phyloP scores from a whole-genome alignment of 2,329 filamentous ascomycete genomes.

The Colletotrichum chlorophyti region DNA sequence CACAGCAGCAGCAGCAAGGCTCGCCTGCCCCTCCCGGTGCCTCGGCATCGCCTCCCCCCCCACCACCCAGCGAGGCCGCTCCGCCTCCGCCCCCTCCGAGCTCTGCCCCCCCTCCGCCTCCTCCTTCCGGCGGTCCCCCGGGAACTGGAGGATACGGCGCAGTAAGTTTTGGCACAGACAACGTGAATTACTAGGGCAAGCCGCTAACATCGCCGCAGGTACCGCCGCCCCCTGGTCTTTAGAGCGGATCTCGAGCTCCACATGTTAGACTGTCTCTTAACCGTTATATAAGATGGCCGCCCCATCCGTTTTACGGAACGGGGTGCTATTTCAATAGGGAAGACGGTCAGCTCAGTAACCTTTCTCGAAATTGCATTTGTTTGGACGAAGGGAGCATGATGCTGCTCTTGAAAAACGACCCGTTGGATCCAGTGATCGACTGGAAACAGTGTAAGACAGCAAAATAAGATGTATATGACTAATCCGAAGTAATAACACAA shows the following conservation, averaged over 20 bases:
- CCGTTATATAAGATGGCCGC: too few species aligned
- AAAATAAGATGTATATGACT: too few species aligned
- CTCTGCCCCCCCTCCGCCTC: constrained; percentile 60
- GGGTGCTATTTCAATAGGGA: too few species aligned
- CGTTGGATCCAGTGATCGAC: too few species aligned
- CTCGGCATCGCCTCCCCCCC: constrained; percentile 61
- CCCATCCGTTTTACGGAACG: too few species aligned
- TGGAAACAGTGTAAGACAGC: too few species aligned
- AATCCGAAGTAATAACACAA: too few species aligned
- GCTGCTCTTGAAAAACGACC: too few species aligned
- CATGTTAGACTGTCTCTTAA: too few species aligned
- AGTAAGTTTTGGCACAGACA: constrained; percentile 53
- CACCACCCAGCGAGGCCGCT: constrained; percentile 64
- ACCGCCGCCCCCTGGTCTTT: constrained; percentile 64
- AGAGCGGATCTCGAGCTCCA: constrained; percentile 18
- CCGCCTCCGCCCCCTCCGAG: constrained; percentile 69
- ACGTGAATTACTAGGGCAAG: background rate
- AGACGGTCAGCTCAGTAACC: too few species aligned
- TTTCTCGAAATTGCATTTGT: too few species aligned
- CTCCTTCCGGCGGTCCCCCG: constrained; percentile 55
- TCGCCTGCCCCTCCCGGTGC: constrained; percentile 54
- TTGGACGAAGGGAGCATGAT: too few species aligned
- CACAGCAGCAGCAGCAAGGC: constrained; percentile 55
- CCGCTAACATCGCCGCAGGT: constrained; percentile 46
- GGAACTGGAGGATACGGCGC: constrained; percentile 65